Evolutionary conservation across 2,329 filamentous ascomycete species (phyloP), one percentile per base, ranked within the genome.

Genomic region (Ploettnerulaceae sp.): DNA sequence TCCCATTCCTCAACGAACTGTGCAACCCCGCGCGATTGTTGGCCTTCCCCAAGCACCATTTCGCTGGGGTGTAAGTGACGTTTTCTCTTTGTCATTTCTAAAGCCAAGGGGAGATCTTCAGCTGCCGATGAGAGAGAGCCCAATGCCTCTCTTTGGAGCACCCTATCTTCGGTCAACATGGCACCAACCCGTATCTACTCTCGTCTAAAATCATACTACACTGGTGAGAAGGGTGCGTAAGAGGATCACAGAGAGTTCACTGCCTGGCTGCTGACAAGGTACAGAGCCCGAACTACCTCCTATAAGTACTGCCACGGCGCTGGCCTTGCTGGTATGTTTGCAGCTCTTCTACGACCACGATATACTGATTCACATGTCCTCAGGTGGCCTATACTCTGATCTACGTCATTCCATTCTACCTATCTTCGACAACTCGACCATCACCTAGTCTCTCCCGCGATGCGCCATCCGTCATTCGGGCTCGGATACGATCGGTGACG

Each of bases 331-430:
- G 49, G 61, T 64, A 47, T 36, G 15, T 33, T 14, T 25, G 47
- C 22, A 22, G 28, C n/a, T 18, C 20, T 12, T n/a, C 7, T 26
- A 33, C 24, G n/a, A 18, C 25, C 25, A 7, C 25, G 25, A 7
- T 15, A 37, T 31, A 15, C 17, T 28, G 17, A 38, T 28, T 51
- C 35, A 38, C 28, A 12, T 17, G 24, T 22, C 1, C 5, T 2
- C 49, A 86, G 87, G 69, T 90, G 52, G 67, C 82, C 52, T 95
- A 94, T 68, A 95, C 89, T n/a, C 66, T 89, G 57, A 69, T 89
- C 70, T 98, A 97, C 69, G 87, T 98, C 59, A 71, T 86, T 3
- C 91, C 93, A 18, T 89, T 97, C 67, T 96, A 98, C 71, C 73
- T 91, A 53, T 93, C 84, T 15, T 67, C 80, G 3, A 76, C 80